phyloP scores from a whole-genome alignment of 768 basidiomycete genomes.

The Pisolithus tinctorius region DNA sequence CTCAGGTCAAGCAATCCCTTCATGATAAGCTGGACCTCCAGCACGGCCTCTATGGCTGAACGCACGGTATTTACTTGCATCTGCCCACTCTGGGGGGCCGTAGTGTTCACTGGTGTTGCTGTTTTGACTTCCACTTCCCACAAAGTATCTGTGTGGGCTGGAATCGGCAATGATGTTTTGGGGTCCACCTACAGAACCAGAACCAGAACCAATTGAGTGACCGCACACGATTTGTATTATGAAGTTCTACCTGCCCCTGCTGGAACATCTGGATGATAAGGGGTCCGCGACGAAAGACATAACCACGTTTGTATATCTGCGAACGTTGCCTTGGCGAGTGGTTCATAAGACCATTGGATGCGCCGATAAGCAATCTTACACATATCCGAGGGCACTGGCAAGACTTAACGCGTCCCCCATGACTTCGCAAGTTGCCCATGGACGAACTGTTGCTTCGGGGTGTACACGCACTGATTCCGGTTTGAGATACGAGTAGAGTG shows the following conservation, averaged over 20 bases:
- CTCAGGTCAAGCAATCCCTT: constrained; percentile 76
- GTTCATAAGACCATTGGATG: background rate
- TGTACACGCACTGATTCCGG: constrained; percentile 80
- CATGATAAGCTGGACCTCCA: constrained; percentile 79
- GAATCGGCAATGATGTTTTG: constrained; percentile 67
- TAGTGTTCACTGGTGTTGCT: constrained; percentile 69
- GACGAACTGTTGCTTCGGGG: constrained; percentile 81
- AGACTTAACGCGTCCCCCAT: constrained; percentile 76
- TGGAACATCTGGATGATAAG: constrained; percentile 80
- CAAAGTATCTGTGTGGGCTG: constrained; percentile 71
- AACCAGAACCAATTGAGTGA: background rate
- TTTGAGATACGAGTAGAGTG: constrained; percentile 73
- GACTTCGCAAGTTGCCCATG: constrained; percentile 77
- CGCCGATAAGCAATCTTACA: constrained; percentile 35
- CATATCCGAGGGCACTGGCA: constrained; percentile 72
- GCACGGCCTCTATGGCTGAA: constrained; percentile 62
- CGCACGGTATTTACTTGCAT: constrained; percentile 66
- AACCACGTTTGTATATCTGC: constrained; percentile 79
- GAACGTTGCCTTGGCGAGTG: constrained; percentile 45
- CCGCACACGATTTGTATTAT: background rate
- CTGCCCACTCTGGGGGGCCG: constrained; percentile 26
- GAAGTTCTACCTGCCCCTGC: constrained; percentile 60
- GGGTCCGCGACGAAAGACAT: constrained; percentile 62
- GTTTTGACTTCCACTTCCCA: constrained; percentile 91
- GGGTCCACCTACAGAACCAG: constrained; percentile 50